Evolutionary conservation across 495 filamentous ascomycete genomes (phyloP).

Genomic region (Xanthoparmelia taractica): DNA sequence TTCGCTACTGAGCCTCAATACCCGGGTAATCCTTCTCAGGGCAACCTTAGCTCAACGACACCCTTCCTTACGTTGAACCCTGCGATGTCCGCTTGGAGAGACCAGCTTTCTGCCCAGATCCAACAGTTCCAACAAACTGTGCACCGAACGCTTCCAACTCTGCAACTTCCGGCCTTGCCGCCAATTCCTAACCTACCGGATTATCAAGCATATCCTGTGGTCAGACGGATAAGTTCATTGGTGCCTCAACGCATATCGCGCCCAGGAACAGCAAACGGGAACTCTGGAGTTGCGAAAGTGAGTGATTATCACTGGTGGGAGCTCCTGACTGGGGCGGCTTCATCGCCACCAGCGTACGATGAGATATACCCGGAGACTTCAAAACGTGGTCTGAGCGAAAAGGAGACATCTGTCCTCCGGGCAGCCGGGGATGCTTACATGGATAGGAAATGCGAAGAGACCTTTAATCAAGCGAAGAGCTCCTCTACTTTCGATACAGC

Average conservation of each 20-base stretch:
- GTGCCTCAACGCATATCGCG: constrained; percentile 51
- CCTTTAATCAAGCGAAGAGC: constrained; percentile 43
- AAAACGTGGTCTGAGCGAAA: constrained; percentile 42
- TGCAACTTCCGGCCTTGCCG: constrained; percentile 50
- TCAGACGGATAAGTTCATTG: constrained; percentile 66
- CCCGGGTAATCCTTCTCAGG: constrained; percentile 27
- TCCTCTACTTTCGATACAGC: constrained; percentile 38
- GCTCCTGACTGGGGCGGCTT: constrained; percentile 46
- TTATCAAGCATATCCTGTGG: constrained; percentile 65
- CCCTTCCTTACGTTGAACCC: constrained; percentile 49
- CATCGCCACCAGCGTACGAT: constrained; percentile 67
- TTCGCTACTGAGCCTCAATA: constrained; percentile 20
- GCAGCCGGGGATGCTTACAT: constrained; percentile 58
- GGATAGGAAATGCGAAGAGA: constrained; percentile 57
- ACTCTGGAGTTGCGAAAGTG: constrained; percentile 43
- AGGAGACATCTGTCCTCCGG: constrained; percentile 52
- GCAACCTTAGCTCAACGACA: constrained; percentile 19
- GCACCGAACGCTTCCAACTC: constrained; percentile 58
- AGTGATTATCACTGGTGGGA: constrained; percentile 63
- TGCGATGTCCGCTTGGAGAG: constrained; percentile 63
- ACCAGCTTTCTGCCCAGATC: constrained; percentile 68
- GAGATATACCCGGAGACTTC: constrained; percentile 62
- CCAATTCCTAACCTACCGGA: constrained; percentile 58
- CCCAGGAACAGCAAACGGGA: constrained; percentile 35
- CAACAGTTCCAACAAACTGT: constrained; percentile 72